phyloP scores from a whole-genome alignment of 2,329 filamentous ascomycete species.

The Botrytis elliptica region DNA sequence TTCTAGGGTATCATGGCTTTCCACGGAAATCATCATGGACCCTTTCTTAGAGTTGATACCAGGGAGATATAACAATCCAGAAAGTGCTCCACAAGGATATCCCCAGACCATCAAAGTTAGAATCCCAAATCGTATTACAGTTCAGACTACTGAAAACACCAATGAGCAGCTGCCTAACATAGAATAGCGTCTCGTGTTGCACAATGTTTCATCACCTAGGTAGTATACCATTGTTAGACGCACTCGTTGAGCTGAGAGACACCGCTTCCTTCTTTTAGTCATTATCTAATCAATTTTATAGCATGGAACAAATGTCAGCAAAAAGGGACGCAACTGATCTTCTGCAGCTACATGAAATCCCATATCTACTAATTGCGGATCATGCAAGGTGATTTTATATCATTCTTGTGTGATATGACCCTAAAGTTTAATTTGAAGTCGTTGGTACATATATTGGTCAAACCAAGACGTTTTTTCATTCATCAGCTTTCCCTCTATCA shows the following conservation, averaged over 20 bases:
- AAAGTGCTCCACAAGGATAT: background rate
- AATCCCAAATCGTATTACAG: background rate
- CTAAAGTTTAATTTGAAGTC: background rate
- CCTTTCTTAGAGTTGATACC: background rate
- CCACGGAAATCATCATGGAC: background rate
- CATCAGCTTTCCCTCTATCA: background rate
- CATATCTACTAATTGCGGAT: background rate
- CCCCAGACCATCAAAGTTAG: background rate
- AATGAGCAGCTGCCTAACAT: background rate
- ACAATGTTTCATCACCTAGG: background rate
- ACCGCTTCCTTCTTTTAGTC: background rate
- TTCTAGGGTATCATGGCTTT: background rate
- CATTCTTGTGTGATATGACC: background rate
- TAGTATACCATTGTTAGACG: background rate
- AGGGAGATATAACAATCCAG: background rate
- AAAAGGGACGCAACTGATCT: background rate
- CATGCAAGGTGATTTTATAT: constrained; percentile 3
- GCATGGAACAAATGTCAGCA: background rate
- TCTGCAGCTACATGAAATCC: background rate
- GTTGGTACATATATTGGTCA: background rate
- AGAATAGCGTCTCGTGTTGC: background rate
- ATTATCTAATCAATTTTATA: background rate
- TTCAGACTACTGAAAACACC: background rate
- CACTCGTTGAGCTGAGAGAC: background rate
- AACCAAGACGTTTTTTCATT: background rate